Conservation (phyloP, 257 asterid species). For the Gentiana dahurica region DNA sequence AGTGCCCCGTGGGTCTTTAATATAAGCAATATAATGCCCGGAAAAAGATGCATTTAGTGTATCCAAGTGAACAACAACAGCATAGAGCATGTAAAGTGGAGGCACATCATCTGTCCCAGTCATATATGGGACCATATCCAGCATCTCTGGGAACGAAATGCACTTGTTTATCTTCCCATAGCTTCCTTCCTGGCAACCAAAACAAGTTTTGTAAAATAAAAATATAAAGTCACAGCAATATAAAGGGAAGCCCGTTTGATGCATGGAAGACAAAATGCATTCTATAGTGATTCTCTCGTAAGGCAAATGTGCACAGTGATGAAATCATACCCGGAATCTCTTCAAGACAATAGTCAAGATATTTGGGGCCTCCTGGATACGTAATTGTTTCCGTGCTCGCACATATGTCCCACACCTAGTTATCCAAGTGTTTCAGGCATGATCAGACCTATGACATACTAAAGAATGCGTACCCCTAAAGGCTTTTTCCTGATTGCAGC, state of each 20-base stretch:
- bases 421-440: conserved; percentile 7
- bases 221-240: background rate
- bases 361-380: conserved; percentile 79
- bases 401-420: conserved; percentile 68
- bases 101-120: conserved; percentile 69
- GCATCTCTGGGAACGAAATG: conserved; percentile 69
- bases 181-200: conserved; percentile 54
- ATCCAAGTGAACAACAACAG: conserved; percentile 75
- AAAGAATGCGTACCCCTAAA: background rate
- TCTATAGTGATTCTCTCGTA: background rate
- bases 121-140: conserved; percentile 78
- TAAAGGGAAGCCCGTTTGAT: too few species aligned
- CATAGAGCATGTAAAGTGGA: conserved; percentile 76
- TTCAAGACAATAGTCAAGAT: conserved; percentile 79
- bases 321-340: conserved; percentile 66
- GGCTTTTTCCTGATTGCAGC: background rate
- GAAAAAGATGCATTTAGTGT: conserved; percentile 62
- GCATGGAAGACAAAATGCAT: background rate
- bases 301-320: background rate
- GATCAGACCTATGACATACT: background rate
- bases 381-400: conserved; percentile 63
- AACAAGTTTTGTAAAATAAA: background rate
- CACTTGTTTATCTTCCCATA: conserved; percentile 81
- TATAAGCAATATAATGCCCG: conserved; percentile 72
- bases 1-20: conserved; percentile 62